These are phyloP conservation scores for Aspergillus sp. DNA, from an alignment of 2,329 filamentous ascomycete species.

Conservation along the genomic window DNA sequence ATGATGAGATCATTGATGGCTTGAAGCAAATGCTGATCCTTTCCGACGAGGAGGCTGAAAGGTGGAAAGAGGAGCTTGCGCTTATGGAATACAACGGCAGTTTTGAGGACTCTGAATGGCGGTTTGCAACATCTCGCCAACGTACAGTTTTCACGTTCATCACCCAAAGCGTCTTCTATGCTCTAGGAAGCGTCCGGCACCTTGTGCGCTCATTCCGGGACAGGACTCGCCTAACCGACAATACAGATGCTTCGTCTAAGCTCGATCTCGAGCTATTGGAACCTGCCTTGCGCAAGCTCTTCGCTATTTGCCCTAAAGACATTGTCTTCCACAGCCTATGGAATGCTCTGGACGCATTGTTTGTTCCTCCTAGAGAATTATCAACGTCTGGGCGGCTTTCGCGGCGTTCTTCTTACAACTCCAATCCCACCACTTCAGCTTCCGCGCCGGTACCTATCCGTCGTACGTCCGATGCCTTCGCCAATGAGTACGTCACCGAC, in stretches of 20 bases:
- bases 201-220: slow-evolving; percentile 47
- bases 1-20: slow-evolving; percentile 42
- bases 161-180: slow-evolving; percentile 50
- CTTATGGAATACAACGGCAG: slow-evolving; percentile 41
- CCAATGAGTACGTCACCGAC: slow-evolving; percentile 43
- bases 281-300: slow-evolving; percentile 39
- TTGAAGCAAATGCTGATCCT: slow-evolving; percentile 42
- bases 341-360: slow-evolving; percentile 45
- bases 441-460: slow-evolving; percentile 32
- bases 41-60: slow-evolving; percentile 41
- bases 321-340: slow-evolving; percentile 48
- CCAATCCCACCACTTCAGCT: slow-evolving; percentile 26
- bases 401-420: slow-evolving; percentile 37
- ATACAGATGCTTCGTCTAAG: slow-evolving; percentile 12
- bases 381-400: slow-evolving; percentile 34
- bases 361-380: slow-evolving; percentile 44
- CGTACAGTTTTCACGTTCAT: slow-evolving; percentile 46
- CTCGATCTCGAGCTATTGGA: slow-evolving; percentile 40
- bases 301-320: slow-evolving; percentile 46
- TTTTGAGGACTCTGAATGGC: slow-evolving; percentile 44
- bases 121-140: slow-evolving; percentile 42
- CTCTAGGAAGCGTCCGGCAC: slow-evolving; percentile 46
- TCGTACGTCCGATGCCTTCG: slow-evolving; percentile 32
- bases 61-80: slow-evolving; percentile 45
- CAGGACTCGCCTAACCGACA: slow-evolving; percentile 17